Evolutionary conservation across 176 grass and related monocot genomes (phyloP).

Genomic region (Guadua angustifolia): DNA sequence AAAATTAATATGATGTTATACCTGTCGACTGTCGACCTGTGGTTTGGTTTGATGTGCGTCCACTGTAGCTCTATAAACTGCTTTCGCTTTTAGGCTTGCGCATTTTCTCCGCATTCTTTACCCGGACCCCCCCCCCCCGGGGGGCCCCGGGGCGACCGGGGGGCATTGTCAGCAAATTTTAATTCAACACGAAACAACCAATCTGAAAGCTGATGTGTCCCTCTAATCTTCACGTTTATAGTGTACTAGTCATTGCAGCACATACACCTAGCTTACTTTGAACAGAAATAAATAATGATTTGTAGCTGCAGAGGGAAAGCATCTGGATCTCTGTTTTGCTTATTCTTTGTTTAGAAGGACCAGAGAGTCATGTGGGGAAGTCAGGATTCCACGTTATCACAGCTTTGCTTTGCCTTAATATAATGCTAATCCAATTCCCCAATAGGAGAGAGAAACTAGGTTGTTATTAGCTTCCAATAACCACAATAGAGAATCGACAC

Average conservation of each 20-base stretch:
- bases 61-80: constrained; percentile 11
- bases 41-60: background rate
- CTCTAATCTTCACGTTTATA: constrained; percentile 5
- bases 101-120: background rate
- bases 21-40: background rate
- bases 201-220: constrained; percentile 29
- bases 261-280: constrained; percentile 13
- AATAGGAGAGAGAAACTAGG: constrained; percentile 34
- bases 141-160: too few relatives aligned
- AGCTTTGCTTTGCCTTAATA: constrained; percentile 39
- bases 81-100: background rate
- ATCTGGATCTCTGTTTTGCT: constrained; percentile 54
- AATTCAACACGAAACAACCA: background rate
- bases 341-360: constrained; percentile 30
- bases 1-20: constrained; percentile 6
- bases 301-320: constrained; percentile 43
- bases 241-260: background rate
- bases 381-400: constrained; percentile 47
- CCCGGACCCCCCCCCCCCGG: too few relatives aligned
- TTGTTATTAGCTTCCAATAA: constrained; percentile 31
- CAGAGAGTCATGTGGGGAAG: constrained; percentile 46
- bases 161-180: background rate
- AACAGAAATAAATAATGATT: constrained; percentile 22
- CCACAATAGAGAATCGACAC: background rate
- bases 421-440: constrained; percentile 51